phyloP scores from a whole-genome alignment of 805 yeast genomes.

The Pichia scutulata region DNA sequence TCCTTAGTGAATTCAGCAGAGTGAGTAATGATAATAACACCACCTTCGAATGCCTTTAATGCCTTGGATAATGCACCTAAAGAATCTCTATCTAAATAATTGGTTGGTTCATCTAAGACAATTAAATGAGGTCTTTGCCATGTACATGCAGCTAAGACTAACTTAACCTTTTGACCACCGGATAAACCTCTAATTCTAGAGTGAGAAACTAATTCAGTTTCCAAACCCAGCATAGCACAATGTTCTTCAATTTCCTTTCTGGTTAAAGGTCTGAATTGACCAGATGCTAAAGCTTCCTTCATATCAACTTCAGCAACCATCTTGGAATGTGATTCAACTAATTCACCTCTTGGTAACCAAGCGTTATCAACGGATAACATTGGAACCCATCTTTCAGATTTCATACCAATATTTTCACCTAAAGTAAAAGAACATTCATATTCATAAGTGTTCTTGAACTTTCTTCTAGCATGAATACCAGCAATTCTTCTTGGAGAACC shows the following conservation, averaged over 20 bases:
- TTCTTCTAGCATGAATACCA: slow-evolving; percentile 93
- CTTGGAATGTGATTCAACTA: slow-evolving; percentile 95
- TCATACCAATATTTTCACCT: slow-evolving; percentile 99
- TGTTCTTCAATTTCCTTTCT: slow-evolving; percentile 99
- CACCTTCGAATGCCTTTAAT: slow-evolving; percentile 98
- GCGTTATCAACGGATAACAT: slow-evolving; percentile 99
- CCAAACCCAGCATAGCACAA: slow-evolving; percentile 98
- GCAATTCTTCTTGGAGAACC: slow-evolving; percentile 97
- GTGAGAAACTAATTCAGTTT: slow-evolving; percentile 98
- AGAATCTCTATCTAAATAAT: slow-evolving; percentile 98
- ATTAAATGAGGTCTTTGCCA: slow-evolving; percentile 99
- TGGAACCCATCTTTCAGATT: slow-evolving; percentile 98
- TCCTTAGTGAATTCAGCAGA: slow-evolving; percentile 99
- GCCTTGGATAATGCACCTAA: slow-evolving; percentile 99
- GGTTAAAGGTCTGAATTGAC: slow-evolving; percentile 99
- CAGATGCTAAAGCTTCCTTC: slow-evolving; percentile 99
- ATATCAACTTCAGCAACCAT: slow-evolving; percentile 99
- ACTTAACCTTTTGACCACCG: slow-evolving; percentile 99
- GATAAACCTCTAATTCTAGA: slow-evolving; percentile 99
- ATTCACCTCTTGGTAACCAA: slow-evolving; percentile 99
- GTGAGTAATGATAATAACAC: slow-evolving; percentile 99
- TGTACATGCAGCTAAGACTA: slow-evolving; percentile 99
- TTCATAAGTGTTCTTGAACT: slow-evolving; percentile 99
- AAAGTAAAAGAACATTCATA: slow-evolving; percentile 96
- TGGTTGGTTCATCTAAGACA: slow-evolving; percentile 99